These are phyloP conservation scores for Ogataea trehaloabstinens DNA, from an alignment of 805 yeast genomes.

Conservation along the genomic window DNA sequence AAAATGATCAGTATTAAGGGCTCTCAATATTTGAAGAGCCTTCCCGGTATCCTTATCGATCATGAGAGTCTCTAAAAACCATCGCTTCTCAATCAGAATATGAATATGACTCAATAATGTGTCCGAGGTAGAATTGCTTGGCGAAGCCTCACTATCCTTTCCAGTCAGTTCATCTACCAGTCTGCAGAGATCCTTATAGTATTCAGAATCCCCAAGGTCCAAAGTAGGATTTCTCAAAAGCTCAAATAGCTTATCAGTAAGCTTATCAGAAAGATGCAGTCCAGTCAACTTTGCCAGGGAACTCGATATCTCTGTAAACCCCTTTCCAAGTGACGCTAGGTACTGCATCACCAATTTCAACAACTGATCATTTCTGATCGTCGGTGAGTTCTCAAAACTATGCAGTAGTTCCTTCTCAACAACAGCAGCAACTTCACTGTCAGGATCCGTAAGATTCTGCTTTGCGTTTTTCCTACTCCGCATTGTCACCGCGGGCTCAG, in stretches of 20 bases:
- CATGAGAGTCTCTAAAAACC: slow-evolving; percentile 40
- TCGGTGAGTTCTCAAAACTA: slow-evolving; percentile 1
- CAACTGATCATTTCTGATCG: slow-evolving; percentile 18
- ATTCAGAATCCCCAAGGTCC: slow-evolving; percentile 6
- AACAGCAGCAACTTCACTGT: background rate
- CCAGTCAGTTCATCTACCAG: slow-evolving; percentile 5
- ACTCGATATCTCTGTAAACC: slow-evolving; percentile 13
- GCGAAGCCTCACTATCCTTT: background rate
- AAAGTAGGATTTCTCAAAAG: slow-evolving; percentile 7
- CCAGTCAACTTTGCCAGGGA: slow-evolving; percentile 15
- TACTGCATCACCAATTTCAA: slow-evolving; percentile 22
- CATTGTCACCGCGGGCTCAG: too few relatives aligned
- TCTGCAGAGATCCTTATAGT: slow-evolving; percentile 3
- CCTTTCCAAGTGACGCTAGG: slow-evolving; percentile 15
- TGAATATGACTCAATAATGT: slow-evolving; percentile 15
- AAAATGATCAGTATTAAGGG: slow-evolving; percentile 25
- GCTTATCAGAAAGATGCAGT: slow-evolving; percentile 14
- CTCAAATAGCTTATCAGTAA: slow-evolving; percentile 5
- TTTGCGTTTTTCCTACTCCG: too few relatives aligned
- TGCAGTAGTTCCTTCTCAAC: background rate
- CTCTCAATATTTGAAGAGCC: slow-evolving; percentile 39
- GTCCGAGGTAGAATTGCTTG: background rate
- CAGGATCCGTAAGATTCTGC: background rate
- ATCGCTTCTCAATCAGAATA: slow-evolving; percentile 39
- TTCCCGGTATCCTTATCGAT: slow-evolving; percentile 28